Conservation (phyloP, 192 early-diverging fungal genomes). For the Anaeromyces robustus region DNA sequence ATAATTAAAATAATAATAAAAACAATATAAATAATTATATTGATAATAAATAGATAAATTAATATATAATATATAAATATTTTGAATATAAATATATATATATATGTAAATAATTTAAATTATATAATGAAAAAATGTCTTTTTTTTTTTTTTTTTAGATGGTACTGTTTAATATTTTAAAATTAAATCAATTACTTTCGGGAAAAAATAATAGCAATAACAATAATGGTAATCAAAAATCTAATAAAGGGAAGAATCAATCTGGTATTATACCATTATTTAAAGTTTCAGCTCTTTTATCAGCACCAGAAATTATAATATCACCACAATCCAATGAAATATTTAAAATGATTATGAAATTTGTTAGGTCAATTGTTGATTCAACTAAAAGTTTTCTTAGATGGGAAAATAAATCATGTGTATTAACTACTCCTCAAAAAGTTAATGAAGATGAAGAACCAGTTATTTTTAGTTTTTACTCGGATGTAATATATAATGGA, state of each 20-base stretch:
- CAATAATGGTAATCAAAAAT: slow-evolving; percentile 10
- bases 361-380: slow-evolving; percentile 34
- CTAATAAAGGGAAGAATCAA: slow-evolving; percentile 8
- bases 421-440: slow-evolving; percentile 36
- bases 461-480: slow-evolving; percentile 35
- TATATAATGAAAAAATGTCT: too few relatives aligned
- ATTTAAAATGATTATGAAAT: slow-evolving; percentile 46
- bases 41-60: too few relatives aligned
- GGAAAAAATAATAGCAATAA: slow-evolving; percentile 18
- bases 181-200: slow-evolving; percentile 11
- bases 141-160: slow-evolving; percentile 23
- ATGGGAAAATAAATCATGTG: slow-evolving; percentile 46
- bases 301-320: slow-evolving; percentile 41
- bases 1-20: not conserved
- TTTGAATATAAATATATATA: too few relatives aligned
- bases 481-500: slow-evolving; percentile 28
- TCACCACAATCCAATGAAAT: slow-evolving; percentile 34
- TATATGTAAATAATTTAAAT: too few relatives aligned
- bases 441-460: slow-evolving; percentile 38
- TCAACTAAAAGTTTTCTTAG: slow-evolving; percentile 43
- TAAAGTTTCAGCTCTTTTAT: slow-evolving; percentile 34
- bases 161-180: slow-evolving; percentile 28
- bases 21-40: not conserved
- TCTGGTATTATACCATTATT: slow-evolving; percentile 23
- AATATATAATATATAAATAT: too few relatives aligned